These are phyloP conservation scores for Scheffersomyces lignicola DNA, from an alignment of 1,139 yeast species.

Conservation along the genomic window DNA sequence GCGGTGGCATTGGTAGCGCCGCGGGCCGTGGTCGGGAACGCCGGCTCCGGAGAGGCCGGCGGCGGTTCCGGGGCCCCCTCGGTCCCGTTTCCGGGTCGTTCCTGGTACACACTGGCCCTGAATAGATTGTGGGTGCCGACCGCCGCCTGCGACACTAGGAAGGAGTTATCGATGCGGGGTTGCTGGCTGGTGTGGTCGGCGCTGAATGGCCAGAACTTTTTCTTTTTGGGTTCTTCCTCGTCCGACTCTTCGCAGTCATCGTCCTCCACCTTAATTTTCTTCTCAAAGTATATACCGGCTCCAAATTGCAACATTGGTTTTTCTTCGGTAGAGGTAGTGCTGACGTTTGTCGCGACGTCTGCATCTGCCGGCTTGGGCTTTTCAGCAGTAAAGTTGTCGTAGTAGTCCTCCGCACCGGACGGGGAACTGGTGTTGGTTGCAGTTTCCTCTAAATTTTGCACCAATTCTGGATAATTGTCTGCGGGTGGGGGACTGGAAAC, in stretches of 20 bases:
- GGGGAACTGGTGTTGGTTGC: too few relatives aligned
- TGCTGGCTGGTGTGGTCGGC: constrained; percentile 6
- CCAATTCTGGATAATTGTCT: not conserved
- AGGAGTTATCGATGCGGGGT: constrained; percentile 1
- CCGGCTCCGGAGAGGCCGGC: too few relatives aligned
- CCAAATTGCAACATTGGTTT: constrained; percentile 15
- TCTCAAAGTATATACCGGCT: constrained; percentile 15
- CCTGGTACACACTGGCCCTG: constrained; percentile 12
- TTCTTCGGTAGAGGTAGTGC: too few relatives aligned
- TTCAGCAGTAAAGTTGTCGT: too few relatives aligned
- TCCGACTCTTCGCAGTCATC: constrained; percentile 8
- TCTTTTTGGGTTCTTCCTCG: constrained; percentile 6
- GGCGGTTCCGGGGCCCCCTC: too few relatives aligned
- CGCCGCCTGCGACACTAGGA: constrained; percentile 12
- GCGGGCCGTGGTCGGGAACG: too few relatives aligned
- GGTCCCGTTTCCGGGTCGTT: constrained; percentile 7
- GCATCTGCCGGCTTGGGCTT: too few relatives aligned
- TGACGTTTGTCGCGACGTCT: too few relatives aligned
- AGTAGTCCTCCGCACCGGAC: too few relatives aligned
- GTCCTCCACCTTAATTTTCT: constrained; percentile 12
- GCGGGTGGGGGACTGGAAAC: not conserved
- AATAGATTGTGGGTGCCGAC: constrained; percentile 11
- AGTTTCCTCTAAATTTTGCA: not conserved
- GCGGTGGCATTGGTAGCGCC: too few relatives aligned
- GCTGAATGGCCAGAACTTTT: constrained; percentile 10